Evolutionary conservation across 2,329 filamentous ascomycete genomes (phyloP).

Genomic region (Botrytis deweyae): DNA sequence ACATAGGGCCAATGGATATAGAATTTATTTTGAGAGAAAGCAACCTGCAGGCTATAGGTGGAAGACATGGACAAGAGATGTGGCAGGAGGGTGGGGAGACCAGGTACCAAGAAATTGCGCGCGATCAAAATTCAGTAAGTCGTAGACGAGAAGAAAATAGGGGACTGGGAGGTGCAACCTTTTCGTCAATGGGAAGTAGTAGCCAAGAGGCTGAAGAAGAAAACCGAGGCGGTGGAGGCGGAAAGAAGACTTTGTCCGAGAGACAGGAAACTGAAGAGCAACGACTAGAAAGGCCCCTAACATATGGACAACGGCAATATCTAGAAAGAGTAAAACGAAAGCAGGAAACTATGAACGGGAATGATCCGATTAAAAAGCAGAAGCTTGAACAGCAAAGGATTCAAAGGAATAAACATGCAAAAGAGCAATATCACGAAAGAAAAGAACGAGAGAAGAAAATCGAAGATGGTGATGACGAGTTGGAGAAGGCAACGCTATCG

Average conservation of each 20-base stretch:
- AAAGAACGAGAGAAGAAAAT: no score
- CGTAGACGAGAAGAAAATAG: neutral
- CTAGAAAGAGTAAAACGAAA: no score
- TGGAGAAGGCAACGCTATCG: no score
- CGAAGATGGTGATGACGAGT: no score
- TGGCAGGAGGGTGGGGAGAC: neutral
- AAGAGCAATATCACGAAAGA: no score
- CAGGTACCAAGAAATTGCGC: neutral
- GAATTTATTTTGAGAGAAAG: neutral
- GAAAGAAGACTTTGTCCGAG: neutral
- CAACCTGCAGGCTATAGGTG: neutral
- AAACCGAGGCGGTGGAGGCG: neutral
- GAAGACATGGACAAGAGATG: neutral
- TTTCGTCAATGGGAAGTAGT: neutral
- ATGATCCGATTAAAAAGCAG: no score
- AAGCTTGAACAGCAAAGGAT: no score
- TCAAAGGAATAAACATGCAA: no score
- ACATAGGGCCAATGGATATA: neutral
- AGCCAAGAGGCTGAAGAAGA: neutral
- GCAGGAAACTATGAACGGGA: no score
- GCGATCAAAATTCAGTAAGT: neutral
- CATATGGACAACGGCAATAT: neutral
- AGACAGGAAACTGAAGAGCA: neutral
- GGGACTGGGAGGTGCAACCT: neutral
- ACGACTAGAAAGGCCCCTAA: neutral